Base-by-base conservation (phyloP, 2,329 filamentous ascomycete genomes). In the Colletotrichum euphorbiae region DNA sequence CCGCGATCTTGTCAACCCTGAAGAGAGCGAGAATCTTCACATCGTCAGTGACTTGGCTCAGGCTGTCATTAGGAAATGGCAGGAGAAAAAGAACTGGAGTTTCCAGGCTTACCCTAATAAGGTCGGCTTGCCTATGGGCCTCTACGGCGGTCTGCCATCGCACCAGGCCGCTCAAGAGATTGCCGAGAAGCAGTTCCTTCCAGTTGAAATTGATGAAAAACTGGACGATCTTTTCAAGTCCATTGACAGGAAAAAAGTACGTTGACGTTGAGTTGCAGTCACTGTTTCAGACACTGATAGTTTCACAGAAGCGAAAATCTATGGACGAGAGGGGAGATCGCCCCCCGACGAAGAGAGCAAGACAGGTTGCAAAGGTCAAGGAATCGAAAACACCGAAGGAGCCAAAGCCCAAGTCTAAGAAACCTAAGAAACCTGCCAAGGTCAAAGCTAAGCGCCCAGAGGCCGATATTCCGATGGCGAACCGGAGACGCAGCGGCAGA, bases 41-140 rank as follows among this genome's bases (percentile, higher is more conserved):
- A 89, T 94, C 6, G 81, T 99, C 42, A 94, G 93, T 58, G 96
- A 99, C 78, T 86, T 99, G 9, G 89, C 94, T 0, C 93, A 96
- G 78, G 87, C 90, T 3, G 86, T 95, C 12, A 91, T 98, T 67
- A 89, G 93, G 54, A 90, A 91, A 72, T 99, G 92, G 84, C 93
- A 96, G 77, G 94, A 97, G 70, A 87, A 90, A 72, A 93, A 92
- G 75, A 91, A 90, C 46, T 98, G 95, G 91, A 90, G 88, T 46
- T 91, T 98, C 76, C 92, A 96, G 75, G 91, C 92, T 1, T 97
- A 91, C 78, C 89, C 94, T 0, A 89, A 88, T 48, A 97, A 97
- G 79, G 87, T 96, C 67, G 90, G 92, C 15, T 81, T 98, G 67
- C 94, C 96, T 0, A 87, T 88, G 31, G 91, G 91, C 1, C 85